Evolutionary conservation across 257 asterid genomes (phyloP), one percentile per base, ranked within the genome.

Genomic region (Rubia yunnanensis): DNA sequence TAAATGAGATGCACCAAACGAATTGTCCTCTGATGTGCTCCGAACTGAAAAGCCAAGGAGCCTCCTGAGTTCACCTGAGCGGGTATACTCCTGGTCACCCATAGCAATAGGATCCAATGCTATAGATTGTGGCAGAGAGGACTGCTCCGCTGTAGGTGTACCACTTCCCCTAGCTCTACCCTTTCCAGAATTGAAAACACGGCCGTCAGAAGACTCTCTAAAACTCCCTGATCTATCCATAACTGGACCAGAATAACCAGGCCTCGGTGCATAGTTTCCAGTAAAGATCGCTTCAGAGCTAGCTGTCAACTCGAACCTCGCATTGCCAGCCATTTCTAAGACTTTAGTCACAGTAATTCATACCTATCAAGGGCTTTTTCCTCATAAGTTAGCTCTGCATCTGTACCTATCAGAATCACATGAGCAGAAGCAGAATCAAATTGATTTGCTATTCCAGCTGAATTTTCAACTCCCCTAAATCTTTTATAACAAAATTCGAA

Each of bases 171-270:
- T 78, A 59, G 89, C 80, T 73, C 83, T 81, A 65, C 81, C 79
- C 80, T 84, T 90, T 34, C 83, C 91, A 55, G 87, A 79, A 72
- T 85, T 79, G 72, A 78, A 74, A 44, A 74, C 70, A 72, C 95
- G 82, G 53, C 76, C 81, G 53, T 87, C 96, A 63, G 85, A 77
- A 74, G 82, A 77, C 72, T 92, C 97, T 69, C 94, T 81, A 80
- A 87, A 89, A 84, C 97, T 92, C 69, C 90, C 82, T 44, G 94
- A 78, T 75, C 90, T 82, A 38, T 84, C 95, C 71, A 88, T 66
- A 64, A 73, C 64, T 65, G 90, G 81, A 68, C 85, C 88, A 69
- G 86, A 28, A 82, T 81, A 88, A 68, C 81, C 83, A 66, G 75
- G 82, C 48, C 96, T 85, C 73, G 79, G 96, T 65, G 82, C 81